A percentile compares a stretch with the other conserved stretches of the same genome.
These are phyloP conservation scores for Pythium periplocum DNA, from an alignment of 352 stramenopile genomes.

Conservation along the genomic window DNA sequence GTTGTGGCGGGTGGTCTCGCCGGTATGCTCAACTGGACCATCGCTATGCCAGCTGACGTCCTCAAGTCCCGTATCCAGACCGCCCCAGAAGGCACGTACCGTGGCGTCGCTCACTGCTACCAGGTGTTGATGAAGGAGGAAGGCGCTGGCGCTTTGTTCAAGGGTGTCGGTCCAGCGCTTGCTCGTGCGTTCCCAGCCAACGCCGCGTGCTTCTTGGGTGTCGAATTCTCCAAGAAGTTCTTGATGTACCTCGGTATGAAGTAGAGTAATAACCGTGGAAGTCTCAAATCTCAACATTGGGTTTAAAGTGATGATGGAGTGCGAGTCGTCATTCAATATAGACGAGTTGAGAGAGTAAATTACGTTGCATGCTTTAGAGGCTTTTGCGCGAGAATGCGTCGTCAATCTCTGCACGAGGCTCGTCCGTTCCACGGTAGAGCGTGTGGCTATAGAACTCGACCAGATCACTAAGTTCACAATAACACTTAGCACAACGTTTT, in stretches of 20 bases:
- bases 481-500: conserved; percentile 2
- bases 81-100: conserved; percentile 93
- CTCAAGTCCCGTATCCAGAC: conserved; percentile 97
- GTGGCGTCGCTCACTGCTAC: conserved; percentile 88
- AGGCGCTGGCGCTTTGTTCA: conserved; percentile 90
- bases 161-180: conserved; percentile 92
- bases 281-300: conserved; percentile 3
- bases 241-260: conserved; percentile 70
- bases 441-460: conserved; percentile 85
- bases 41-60: conserved; percentile 94
- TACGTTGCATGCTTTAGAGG: conserved; percentile 27
- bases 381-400: conserved; percentile 81
- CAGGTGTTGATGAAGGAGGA: conserved; percentile 93
- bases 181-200: conserved; percentile 94
- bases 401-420: conserved; percentile 77
- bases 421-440: conserved; percentile 77
- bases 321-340: background rate
- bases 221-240: conserved; percentile 87
- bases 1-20: conserved; percentile 93
- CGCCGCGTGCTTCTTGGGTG: conserved; percentile 93
- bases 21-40: conserved; percentile 92
- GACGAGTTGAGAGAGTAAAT: too few species aligned
- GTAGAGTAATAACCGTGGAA: conserved; percentile 24
- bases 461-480: conserved; percentile 35
- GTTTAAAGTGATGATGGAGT: conserved; percentile 4